A percentile compares a stretch with the other conserved stretches of the same genome.
Conservation (phyloP, 202 grass and related monocot genomes). For the Dendrocalamus latiflorus region DNA sequence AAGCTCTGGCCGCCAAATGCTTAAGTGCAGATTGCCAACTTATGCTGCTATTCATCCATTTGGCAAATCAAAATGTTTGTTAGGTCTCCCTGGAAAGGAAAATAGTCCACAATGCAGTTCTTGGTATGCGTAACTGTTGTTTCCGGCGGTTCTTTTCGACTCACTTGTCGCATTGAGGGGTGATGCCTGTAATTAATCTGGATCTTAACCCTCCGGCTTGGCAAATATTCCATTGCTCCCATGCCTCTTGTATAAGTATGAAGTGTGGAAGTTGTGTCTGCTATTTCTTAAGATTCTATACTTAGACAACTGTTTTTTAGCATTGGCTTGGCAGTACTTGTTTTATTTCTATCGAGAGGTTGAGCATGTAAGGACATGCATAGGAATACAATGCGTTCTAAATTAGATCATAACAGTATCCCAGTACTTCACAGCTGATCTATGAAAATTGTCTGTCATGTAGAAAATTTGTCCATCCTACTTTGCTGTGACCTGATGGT, state of each 20-base stretch:
- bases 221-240: conserved; percentile 10
- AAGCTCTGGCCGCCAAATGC: conserved; percentile 92
- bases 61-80: conserved; percentile 19
- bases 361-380: background rate
- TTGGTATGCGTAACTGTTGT: conserved; percentile 8
- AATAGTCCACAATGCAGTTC: background rate
- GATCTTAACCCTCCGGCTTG: conserved; percentile 33
- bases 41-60: conserved; percentile 3
- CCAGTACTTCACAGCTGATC: background rate
- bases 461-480: background rate
- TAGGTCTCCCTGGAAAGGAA: conserved; percentile 16
- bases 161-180: conserved; percentile 21
- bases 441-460: background rate
- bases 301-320: background rate
- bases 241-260: conserved; percentile 7
- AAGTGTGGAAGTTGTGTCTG: background rate
- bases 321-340: background rate
- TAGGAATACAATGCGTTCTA: background rate
- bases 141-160: background rate
- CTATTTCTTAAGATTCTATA: background rate
- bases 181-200: conserved; percentile 57
- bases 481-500: background rate
- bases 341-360: background rate
- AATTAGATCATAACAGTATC: background rate
- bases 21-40: conserved; percentile 22